These are phyloP conservation scores for Aspergillus fumigatus DNA, from an alignment of 2,329 filamentous ascomycete species.

Conservation along the genomic window DNA sequence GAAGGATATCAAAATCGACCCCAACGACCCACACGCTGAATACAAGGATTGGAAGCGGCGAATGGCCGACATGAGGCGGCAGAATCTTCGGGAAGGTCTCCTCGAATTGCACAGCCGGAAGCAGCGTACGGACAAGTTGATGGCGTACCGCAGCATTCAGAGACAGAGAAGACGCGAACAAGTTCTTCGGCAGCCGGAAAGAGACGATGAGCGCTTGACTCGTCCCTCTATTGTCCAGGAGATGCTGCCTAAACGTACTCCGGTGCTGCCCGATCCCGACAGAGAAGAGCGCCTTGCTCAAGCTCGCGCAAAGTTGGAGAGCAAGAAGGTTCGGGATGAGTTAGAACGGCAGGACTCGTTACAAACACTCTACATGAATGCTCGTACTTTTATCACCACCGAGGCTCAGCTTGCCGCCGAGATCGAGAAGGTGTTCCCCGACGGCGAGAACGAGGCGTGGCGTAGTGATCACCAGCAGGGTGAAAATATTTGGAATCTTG, in stretches of 20 bases:
- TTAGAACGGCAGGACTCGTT: conserved; percentile 65
- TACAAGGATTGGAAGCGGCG: conserved; percentile 62
- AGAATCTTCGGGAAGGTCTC: conserved; percentile 69
- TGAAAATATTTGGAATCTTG: conserved; percentile 50
- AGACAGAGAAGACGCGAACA: conserved; percentile 50
- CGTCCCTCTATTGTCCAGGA: conserved; percentile 58
- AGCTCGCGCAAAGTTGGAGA: conserved; percentile 34
- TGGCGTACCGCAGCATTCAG: conserved; percentile 39
- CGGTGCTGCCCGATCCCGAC: conserved; percentile 57
- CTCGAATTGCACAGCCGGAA: conserved; percentile 65
- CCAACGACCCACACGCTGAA: conserved; percentile 42
- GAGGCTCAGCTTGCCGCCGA: conserved; percentile 70
- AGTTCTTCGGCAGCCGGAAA: conserved; percentile 60
- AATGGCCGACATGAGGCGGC: conserved; percentile 67
- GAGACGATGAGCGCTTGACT: conserved; percentile 73
- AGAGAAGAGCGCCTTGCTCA: conserved; percentile 54
- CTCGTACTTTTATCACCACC: conserved; percentile 77
- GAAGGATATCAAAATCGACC: conserved; percentile 27
- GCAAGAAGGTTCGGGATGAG: conserved; percentile 48
- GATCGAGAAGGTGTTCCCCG: conserved; percentile 72
- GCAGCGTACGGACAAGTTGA: conserved; percentile 36
- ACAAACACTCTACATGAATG: conserved; percentile 85
- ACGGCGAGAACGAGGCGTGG: conserved; percentile 46
- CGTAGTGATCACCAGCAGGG: conserved; percentile 39
- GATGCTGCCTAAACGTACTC: conserved; percentile 46